Conservation (phyloP, 352 stramenopile species). For the Pythium pectinolyticum region DNA sequence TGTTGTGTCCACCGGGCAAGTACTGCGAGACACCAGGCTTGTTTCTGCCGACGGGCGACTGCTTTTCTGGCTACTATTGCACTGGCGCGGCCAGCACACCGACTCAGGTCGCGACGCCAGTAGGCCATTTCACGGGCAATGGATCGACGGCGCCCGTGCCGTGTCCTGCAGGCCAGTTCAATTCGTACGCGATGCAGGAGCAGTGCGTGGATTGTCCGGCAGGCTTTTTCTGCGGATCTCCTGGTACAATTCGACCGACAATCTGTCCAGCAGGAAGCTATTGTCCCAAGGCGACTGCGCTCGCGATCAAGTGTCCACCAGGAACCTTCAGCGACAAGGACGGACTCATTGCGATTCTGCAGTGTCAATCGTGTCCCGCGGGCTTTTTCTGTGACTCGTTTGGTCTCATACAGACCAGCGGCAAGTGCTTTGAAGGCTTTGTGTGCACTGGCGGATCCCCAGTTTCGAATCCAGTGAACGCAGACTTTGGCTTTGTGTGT, state of each 20-base stretch:
- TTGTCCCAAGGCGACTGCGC: constrained; percentile 51
- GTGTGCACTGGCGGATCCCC: constrained; percentile 57
- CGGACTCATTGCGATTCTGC: constrained; percentile 58
- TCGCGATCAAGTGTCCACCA: constrained; percentile 62
- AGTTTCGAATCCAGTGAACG: constrained; percentile 51
- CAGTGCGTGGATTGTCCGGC: constrained; percentile 66
- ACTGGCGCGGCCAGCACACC: constrained; percentile 48
- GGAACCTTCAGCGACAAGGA: constrained; percentile 58
- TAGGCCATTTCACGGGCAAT: constrained; percentile 53
- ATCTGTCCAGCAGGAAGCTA: constrained; percentile 68
- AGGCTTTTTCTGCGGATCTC: constrained; percentile 67
- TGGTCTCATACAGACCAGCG: constrained; percentile 49
- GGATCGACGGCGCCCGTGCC: constrained; percentile 43
- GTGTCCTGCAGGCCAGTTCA: constrained; percentile 64
- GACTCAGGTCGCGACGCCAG: constrained; percentile 54
- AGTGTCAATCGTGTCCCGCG: constrained; percentile 80
- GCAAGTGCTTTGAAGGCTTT: constrained; percentile 62
- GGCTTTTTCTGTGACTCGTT: constrained; percentile 90
- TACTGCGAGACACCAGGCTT: constrained; percentile 79
- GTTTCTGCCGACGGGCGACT: constrained; percentile 63
- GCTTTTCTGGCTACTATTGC: constrained; percentile 83
- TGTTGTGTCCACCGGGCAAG: constrained; percentile 67
- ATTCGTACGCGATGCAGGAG: constrained; percentile 49
- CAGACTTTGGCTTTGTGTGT: constrained; percentile 59
- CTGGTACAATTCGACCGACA: constrained; percentile 46